Evolutionary conservation across 306 rosid genomes (phyloP).

Genomic region (Dryas octopetala): DNA sequence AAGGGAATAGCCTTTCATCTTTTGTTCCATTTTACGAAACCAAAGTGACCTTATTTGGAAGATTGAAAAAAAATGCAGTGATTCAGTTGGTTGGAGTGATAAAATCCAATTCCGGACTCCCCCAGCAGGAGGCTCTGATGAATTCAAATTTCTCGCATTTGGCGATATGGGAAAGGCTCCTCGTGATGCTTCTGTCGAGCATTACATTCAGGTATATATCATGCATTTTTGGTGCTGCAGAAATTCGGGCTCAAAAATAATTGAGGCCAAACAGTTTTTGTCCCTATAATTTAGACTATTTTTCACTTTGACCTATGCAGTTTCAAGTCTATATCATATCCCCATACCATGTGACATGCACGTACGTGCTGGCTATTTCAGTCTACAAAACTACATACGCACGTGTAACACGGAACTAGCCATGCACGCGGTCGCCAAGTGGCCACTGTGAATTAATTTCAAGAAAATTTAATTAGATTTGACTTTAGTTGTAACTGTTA

Average conservation of each 20-base stretch:
- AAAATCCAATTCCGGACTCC: conserved; percentile 61
- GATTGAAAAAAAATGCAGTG: conserved; percentile 33
- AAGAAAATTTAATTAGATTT: too few relatives aligned
- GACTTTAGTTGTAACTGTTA: too few relatives aligned
- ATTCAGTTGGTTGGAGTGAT: conserved; percentile 73
- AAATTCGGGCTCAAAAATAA: background rate
- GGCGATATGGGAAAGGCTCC: conserved; percentile 98
- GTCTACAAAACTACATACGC: too few relatives aligned
- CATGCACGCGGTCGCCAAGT: too few relatives aligned
- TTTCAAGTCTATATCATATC: too few relatives aligned
- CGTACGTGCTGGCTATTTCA: too few relatives aligned
- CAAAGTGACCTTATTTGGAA: background rate
- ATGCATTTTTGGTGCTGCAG: background rate
- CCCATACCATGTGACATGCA: too few relatives aligned
- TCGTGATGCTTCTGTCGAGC: conserved; percentile 67
- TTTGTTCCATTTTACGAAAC: background rate
- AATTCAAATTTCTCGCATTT: conserved; percentile 60
- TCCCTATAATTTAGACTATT: too few relatives aligned
- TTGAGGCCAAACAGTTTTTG: too few relatives aligned
- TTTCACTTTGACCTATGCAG: too few relatives aligned
- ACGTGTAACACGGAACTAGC: too few relatives aligned
- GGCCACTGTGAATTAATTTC: too few relatives aligned
- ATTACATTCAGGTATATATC: conserved; percentile 75
- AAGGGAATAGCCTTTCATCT: background rate
- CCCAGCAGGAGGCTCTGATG: conserved; percentile 71